These are phyloP conservation scores for Veloporphyrellus conicus DNA, from an alignment of 1,284 basidiomycete genomes.

Conservation along the genomic window DNA sequence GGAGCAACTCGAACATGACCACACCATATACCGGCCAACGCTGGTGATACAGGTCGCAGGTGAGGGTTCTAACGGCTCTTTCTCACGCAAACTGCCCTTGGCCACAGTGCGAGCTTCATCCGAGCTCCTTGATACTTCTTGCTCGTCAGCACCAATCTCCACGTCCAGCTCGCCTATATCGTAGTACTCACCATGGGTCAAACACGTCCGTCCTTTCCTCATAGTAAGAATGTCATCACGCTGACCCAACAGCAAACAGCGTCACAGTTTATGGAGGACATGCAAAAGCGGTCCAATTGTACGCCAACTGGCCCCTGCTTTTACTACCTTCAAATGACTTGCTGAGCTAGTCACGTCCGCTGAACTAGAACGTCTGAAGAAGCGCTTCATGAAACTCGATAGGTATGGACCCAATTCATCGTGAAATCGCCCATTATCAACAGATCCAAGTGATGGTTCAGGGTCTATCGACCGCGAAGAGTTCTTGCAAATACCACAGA, in stretches of 20 bases:
- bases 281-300: conserved; percentile 92
- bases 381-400: conserved; percentile 99
- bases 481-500: conserved; percentile 97
- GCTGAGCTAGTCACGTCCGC: conserved; percentile 72
- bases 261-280: conserved; percentile 91
- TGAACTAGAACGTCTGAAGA: conserved; percentile 93
- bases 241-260: conserved; percentile 41
- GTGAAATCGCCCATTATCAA: conserved; percentile 1
- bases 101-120: not conserved
- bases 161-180: conserved; percentile 6
- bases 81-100: conserved; percentile 18
- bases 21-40: conserved; percentile 19
- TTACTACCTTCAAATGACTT: conserved; percentile 8
- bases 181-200: conserved; percentile 57
- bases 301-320: conserved; percentile 32
- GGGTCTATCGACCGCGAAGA: conserved; percentile 98
- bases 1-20: conserved; percentile 15
- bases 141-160: too few species aligned
- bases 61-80: too few species aligned
- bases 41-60: too few species aligned
- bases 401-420: conserved; percentile 43
- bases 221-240: conserved; percentile 3
- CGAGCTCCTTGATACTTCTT: too few species aligned
- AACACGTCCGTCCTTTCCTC: conserved; percentile 54
- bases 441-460: conserved; percentile 72